These are phyloP conservation scores for Peniophora sp. DNA, from an alignment of 1,284 basidiomycete species.

Conservation along the genomic window DNA sequence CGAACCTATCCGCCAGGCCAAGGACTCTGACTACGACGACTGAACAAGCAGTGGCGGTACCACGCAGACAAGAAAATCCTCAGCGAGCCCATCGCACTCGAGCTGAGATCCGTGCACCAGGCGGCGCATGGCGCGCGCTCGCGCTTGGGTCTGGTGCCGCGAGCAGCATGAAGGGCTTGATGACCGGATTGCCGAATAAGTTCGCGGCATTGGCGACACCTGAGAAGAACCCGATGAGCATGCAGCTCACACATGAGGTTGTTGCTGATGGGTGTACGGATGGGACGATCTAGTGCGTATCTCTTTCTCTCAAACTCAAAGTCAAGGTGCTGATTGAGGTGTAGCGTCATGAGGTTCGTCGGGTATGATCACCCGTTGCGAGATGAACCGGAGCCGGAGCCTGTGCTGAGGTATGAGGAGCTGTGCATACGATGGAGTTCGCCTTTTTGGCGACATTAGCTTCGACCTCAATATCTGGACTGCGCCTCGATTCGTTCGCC, in stretches of 20 bases:
- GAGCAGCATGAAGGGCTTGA: conserved; percentile 43
- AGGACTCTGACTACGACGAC: conserved; percentile 12
- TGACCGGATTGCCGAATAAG: conserved; percentile 52
- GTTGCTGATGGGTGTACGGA: conserved; percentile 82
- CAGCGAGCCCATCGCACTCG: conserved; percentile 38
- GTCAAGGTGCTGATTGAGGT: conserved; percentile 4
- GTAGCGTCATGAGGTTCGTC: conserved; percentile 68
- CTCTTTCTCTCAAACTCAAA: conserved; percentile 7
- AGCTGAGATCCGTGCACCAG: conserved; percentile 52
- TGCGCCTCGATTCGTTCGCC: no score
- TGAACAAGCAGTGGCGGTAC: conserved; percentile 13
- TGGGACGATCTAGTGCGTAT: conserved; percentile 77
- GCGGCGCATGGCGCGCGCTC: conserved; percentile 64
- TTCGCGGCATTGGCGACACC: conserved; percentile 73
- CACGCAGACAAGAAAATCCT: conserved; percentile 10
- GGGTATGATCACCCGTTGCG: conserved; percentile 45
- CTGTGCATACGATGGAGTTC: no score
- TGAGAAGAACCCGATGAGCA: conserved; percentile 84
- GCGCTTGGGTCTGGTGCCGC: conserved; percentile 28
- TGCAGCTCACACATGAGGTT: conserved; percentile 80
- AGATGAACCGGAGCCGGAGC: no score
- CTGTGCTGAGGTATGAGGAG: no score
- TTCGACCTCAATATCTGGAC: no score
- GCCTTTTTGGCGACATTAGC: no score
- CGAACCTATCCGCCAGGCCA: conserved; percentile 17